Evolutionary conservation across 139 green algal genomes (phyloP), one percentile per base, ranked within the genome.

Genomic region (Yamagishiella unicocca): DNA sequence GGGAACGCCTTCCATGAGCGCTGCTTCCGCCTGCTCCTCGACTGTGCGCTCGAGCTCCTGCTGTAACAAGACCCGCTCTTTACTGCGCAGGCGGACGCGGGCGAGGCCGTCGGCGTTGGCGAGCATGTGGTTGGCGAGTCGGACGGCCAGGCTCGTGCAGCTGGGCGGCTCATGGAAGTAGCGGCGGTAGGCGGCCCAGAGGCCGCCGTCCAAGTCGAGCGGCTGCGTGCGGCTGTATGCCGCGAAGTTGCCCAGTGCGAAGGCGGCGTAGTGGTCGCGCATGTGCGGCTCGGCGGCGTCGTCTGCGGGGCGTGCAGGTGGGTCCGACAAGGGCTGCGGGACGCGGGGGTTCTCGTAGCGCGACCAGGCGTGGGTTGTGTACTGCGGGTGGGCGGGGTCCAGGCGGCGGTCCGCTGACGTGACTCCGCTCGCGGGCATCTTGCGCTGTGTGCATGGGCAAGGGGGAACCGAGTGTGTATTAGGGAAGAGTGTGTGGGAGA

Each of bases 241-340:
- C 19, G 70, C 70, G 19, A 78, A 78, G 40, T 78, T 78, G 40
- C 70, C 70, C 70, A 78, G 70, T 35, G 70, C 70, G 21, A 78
- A 78, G 22, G 70, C 70, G 4, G 70, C 70, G 24, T 78, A 78
- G 2, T 24, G 40, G 22, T 55, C 31, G 4, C 22, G 40, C 40
- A 78, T 8, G 22, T 37, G 25, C 70, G 21, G 10, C 40, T 78
- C 70, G 6, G 21, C 24, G 25, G 3, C 17, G 22, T 14, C 24
- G 22, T 35, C 40, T 21, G 40, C 10, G 2, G 70, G 70, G 25
- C 70, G 70, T 7, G 38, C 10, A 24, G 70, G 70, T 24, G 70
- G 70, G 22, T 78, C 40, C 4, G 22, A 38, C 6, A 78, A 24
- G 3, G 70, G 40, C 70, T 78, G 70, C 22, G 40, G 70, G 5